phyloP scores from a whole-genome alignment of 805 yeast genomes.

The Metschnikowia anglica region DNA sequence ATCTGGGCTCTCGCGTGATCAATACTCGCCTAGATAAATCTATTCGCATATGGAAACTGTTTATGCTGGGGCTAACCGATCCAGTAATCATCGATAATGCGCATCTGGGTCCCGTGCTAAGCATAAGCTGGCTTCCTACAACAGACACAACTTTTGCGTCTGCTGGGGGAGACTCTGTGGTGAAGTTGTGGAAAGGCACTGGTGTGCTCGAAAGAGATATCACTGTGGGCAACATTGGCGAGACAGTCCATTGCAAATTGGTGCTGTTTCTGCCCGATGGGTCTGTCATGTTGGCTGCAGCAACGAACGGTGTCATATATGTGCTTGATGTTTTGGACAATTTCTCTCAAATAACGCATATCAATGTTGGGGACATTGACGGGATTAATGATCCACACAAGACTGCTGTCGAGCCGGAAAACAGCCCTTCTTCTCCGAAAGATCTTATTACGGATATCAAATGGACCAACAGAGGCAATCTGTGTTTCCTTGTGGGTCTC shows the following conservation, averaged over 20 bases:
- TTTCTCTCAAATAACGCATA: conserved; percentile 28
- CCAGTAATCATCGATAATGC: conserved; percentile 42
- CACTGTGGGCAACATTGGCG: conserved; percentile 22
- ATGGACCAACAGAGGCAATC: conserved; percentile 47
- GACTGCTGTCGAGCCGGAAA: too few relatives aligned
- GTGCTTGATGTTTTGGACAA: conserved; percentile 35
- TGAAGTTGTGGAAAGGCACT: conserved; percentile 33
- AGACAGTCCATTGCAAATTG: conserved; percentile 13
- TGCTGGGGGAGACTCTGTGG: conserved; percentile 46
- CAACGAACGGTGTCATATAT: conserved; percentile 37
- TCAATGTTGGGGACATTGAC: conserved; percentile 3
- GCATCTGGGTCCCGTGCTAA: conserved; percentile 40
- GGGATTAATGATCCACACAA: too few relatives aligned
- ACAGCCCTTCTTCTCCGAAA: too few relatives aligned
- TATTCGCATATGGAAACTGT: conserved; percentile 40
- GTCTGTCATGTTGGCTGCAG: conserved; percentile 43
- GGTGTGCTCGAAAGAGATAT: conserved; percentile 18
- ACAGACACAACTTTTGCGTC: conserved; percentile 46
- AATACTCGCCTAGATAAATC: conserved; percentile 45
- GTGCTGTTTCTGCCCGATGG: conserved; percentile 49
- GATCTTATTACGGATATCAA: conserved; percentile 37
- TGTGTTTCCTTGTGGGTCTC: conserved; percentile 39
- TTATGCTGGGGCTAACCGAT: conserved; percentile 30
- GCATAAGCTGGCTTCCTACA: conserved; percentile 50
- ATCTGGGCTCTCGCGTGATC: conserved; percentile 43